phyloP scores from a whole-genome alignment of 352 stramenopile genomes.

The Phytophthora hibernalis region DNA sequence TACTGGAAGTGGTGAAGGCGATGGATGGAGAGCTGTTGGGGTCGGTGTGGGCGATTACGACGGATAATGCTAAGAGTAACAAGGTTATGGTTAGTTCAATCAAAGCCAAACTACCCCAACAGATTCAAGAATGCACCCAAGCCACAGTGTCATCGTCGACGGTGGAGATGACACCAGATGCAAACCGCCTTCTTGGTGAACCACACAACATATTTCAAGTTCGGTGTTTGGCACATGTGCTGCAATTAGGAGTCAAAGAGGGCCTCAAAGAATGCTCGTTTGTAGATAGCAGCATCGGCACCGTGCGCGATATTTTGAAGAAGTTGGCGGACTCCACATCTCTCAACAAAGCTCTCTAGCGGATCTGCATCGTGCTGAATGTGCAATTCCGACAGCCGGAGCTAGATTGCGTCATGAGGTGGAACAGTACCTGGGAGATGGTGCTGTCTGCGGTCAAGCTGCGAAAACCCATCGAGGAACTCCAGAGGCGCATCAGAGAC shows the following conservation, averaged over 20 bases:
- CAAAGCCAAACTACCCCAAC: neutral
- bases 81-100: neutral
- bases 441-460: conserved; percentile 6
- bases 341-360: conserved; percentile 1
- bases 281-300: conserved; percentile 10
- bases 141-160: neutral
- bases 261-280: conserved; percentile 5
- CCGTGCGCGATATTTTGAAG: conserved; percentile 11
- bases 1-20: conserved; percentile 11
- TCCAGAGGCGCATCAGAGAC: conserved; percentile 7
- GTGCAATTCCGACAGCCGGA: conserved; percentile 2
- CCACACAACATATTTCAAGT: conserved; percentile 5
- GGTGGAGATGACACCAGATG: neutral
- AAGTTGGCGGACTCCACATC: conserved; percentile 4
- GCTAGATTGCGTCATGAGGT: conserved; percentile 10
- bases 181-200: neutral
- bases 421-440: conserved; percentile 23
- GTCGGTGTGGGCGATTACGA: conserved; percentile 8
- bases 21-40: conserved; percentile 4
- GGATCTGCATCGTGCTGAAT: conserved; percentile 3
- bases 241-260: conserved; percentile 20
- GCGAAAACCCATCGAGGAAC: conserved; percentile 4
- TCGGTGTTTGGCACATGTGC: conserved; percentile 16
- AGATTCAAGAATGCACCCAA: neutral
- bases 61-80: conserved; percentile 20